Evolutionary conservation across 202 grass and related monocot genomes (phyloP).

Genomic region (Elaeis oleifera): DNA sequence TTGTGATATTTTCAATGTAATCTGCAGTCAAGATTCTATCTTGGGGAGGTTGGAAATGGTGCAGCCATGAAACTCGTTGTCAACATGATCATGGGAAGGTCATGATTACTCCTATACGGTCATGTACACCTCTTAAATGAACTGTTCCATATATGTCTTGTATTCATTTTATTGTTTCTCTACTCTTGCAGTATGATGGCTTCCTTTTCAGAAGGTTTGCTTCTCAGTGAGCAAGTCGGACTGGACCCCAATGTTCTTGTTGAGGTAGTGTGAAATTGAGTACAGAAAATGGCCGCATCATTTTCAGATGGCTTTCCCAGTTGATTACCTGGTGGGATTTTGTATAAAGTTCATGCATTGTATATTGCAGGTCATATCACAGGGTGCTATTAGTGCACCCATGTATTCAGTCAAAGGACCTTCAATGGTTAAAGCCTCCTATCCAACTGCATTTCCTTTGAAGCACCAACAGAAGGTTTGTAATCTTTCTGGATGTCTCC

Average conservation of each 20-base stretch:
- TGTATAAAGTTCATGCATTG: too few relatives aligned
- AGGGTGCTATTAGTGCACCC: constrained; percentile 37
- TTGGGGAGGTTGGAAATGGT: constrained; percentile 77
- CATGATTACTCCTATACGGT: too few relatives aligned
- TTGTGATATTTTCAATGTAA: not conserved
- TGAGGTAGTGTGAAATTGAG: constrained; percentile 39
- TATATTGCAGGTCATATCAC: too few relatives aligned
- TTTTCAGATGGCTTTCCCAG: too few relatives aligned
- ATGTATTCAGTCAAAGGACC: constrained; percentile 87
- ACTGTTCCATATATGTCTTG: not conserved
- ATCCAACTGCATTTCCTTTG: constrained; percentile 83
- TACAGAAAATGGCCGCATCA: too few relatives aligned
- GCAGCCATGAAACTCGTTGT: constrained; percentile 93
- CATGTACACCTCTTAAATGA: not conserved
- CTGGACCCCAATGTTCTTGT: constrained; percentile 68
- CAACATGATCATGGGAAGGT: constrained; percentile 89
- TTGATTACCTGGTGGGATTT: too few relatives aligned
- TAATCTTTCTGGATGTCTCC: not conserved
- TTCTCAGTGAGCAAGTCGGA: constrained; percentile 72
- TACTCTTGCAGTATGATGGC: constrained; percentile 82
- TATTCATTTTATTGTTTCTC: constrained; percentile 1
- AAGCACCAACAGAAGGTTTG: constrained; percentile 97
- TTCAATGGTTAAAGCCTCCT: constrained; percentile 82
- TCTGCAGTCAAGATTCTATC: constrained; percentile 75
- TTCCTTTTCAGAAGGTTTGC: constrained; percentile 77